Conservation (phyloP, 192 early-diverging fungal genomes). For the Linnemannia zychae region DNA sequence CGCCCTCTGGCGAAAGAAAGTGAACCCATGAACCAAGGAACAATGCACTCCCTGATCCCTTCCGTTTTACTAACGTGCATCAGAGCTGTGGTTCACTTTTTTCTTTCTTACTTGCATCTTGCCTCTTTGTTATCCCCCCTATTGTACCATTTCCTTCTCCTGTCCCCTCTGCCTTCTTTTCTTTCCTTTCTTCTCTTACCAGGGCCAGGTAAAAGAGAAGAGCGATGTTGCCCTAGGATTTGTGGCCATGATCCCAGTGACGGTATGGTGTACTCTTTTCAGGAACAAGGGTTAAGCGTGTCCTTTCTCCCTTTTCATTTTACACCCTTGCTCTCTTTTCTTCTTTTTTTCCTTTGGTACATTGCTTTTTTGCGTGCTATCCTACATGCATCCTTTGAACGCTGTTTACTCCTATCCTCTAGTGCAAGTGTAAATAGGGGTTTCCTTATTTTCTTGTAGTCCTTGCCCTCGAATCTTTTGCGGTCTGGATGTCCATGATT, state of each 20-base stretch:
- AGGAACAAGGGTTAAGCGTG: background rate
- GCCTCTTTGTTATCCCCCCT: background rate
- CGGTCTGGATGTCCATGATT: too few relatives aligned
- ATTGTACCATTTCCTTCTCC: background rate
- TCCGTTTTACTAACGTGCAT: background rate
- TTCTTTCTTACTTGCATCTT: background rate
- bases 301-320: too few relatives aligned
- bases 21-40: background rate
- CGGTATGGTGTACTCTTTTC: background rate
- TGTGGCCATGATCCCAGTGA: background rate
- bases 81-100: background rate
- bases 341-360: too few relatives aligned
- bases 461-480: too few relatives aligned
- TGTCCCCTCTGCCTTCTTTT: background rate
- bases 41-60: background rate
- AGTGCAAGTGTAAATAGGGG: too few relatives aligned
- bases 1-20: background rate
- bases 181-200: background rate
- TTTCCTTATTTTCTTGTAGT: too few relatives aligned
- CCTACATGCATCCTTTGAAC: too few relatives aligned
- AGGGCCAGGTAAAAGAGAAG: background rate
- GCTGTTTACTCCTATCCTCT: too few relatives aligned
- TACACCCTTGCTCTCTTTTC: too few relatives aligned
- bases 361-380: too few relatives aligned
- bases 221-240: background rate